A percentile compares a stretch with the other conserved stretches of the same genome.
Evolutionary conservation across 495 filamentous ascomycete genomes (phyloP).

Genomic region (Talaromyces liani): DNA sequence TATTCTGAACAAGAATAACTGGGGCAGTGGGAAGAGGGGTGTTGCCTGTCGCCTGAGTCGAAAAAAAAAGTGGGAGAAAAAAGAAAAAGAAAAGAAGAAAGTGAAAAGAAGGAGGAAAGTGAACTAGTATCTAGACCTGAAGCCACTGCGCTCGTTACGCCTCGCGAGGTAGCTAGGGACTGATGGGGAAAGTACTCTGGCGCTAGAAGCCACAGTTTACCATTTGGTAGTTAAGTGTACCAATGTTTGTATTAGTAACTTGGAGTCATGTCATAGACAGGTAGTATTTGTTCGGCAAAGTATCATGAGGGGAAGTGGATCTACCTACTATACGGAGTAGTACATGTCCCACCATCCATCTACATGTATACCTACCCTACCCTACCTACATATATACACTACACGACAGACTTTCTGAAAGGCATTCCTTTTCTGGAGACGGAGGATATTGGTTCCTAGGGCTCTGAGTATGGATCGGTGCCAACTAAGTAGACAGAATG

Average conservation of each 20-base stretch:
- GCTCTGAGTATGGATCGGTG: background rate
- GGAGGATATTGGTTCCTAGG: background rate
- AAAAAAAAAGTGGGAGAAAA: background rate
- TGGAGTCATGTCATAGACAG: background rate
- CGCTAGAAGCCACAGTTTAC: background rate
- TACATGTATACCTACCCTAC: background rate
- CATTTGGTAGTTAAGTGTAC: background rate
- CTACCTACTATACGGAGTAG: too few species aligned
- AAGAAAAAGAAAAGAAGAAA: background rate
- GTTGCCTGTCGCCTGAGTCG: background rate
- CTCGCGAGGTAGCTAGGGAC: background rate
- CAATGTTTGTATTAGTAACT: background rate
- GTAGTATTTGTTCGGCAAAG: background rate
- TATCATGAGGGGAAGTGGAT: background rate
- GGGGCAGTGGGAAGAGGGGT: background rate
- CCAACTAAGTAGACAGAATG: background rate
- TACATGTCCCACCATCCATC: background rate
- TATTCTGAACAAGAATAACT: background rate
- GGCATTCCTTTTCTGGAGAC: background rate
- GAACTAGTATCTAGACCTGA: background rate
- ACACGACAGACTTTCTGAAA: background rate
- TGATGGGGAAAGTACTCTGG: background rate
- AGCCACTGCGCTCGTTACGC: too few species aligned
- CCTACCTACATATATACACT: background rate
- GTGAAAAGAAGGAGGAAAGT: background rate